These are phyloP conservation scores for Haplosporangium gracile DNA, from an alignment of 192 early-diverging fungal species.

Conservation along the genomic window DNA sequence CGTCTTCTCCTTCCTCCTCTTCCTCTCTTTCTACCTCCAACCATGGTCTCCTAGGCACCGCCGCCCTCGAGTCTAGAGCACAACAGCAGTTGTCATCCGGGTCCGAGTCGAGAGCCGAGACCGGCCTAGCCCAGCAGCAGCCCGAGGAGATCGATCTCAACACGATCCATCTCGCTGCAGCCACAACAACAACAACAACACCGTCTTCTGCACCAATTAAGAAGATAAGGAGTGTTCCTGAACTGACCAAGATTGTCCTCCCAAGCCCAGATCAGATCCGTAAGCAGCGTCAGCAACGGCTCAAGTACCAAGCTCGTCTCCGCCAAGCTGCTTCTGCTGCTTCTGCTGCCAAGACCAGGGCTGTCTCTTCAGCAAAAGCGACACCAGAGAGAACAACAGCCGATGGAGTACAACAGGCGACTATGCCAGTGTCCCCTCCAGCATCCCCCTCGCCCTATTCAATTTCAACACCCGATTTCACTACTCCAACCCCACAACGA, in stretches of 20 bases:
- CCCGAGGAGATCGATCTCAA: conserved; percentile 24
- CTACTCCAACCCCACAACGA: neutral
- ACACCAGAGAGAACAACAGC: neutral
- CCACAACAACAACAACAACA: conserved; percentile 14
- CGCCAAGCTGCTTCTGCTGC: conserved; percentile 16
- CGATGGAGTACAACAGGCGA: neutral
- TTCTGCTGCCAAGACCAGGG: conserved; percentile 1
- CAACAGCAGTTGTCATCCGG: neutral
- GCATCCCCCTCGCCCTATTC: neutral
- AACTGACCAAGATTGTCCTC: conserved; percentile 28
- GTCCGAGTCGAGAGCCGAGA: neutral
- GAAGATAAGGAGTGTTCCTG: neutral
- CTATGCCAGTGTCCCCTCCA: neutral
- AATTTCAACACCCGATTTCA: neutral
- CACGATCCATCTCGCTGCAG: conserved; percentile 29
- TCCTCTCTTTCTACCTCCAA: neutral
- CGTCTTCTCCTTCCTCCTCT: neutral
- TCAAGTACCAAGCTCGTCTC: conserved; percentile 36
- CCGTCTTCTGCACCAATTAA: neutral
- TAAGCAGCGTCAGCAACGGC: conserved; percentile 31
- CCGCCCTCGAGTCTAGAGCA: neutral
- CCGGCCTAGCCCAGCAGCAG: neutral
- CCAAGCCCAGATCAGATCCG: conserved; percentile 41
- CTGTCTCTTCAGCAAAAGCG: neutral
- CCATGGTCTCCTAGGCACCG: neutral